Conservation (phyloP, 2,329 filamentous ascomycete species). For the Colletotrichum sansevieriae region DNA sequence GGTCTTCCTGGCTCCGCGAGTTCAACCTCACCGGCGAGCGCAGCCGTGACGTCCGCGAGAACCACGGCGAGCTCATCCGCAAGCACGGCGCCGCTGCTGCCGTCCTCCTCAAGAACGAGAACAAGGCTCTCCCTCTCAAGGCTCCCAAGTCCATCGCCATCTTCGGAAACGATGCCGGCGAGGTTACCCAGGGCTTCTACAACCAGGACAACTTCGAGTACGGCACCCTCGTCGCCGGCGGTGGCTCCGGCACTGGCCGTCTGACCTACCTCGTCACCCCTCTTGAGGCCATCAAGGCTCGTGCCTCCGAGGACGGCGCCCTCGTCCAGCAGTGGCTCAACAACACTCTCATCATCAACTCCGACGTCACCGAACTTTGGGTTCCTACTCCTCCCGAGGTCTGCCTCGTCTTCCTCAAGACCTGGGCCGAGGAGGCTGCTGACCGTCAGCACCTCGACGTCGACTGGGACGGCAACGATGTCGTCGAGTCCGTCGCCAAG, state of each 20-base stretch:
- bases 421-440: conserved; percentile 75
- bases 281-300: conserved; percentile 69
- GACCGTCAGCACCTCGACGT: conserved; percentile 67
- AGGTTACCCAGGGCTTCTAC: conserved; percentile 74
- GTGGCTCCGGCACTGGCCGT: conserved; percentile 68
- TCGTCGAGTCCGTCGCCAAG: conserved; percentile 40
- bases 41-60: conserved; percentile 64
- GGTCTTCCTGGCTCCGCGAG: conserved; percentile 57
- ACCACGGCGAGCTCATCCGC: conserved; percentile 67
- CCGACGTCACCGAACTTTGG: conserved; percentile 60
- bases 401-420: conserved; percentile 75
- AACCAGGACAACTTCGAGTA: conserved; percentile 74
- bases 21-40: conserved; percentile 63
- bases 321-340: conserved; percentile 59
- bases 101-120: conserved; percentile 80
- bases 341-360: conserved; percentile 56
- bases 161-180: conserved; percentile 72
- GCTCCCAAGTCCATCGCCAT: conserved; percentile 68
- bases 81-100: conserved; percentile 70
- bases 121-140: conserved; percentile 70
- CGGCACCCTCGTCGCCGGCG: conserved; percentile 69
- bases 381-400: conserved; percentile 68
- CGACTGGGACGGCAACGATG: conserved; percentile 72
- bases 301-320: conserved; percentile 57
- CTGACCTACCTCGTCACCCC: conserved; percentile 77